These are phyloP conservation scores for Globisporangium alternatum DNA, from an alignment of 352 stramenopile genomes.

Conservation along the genomic window DNA sequence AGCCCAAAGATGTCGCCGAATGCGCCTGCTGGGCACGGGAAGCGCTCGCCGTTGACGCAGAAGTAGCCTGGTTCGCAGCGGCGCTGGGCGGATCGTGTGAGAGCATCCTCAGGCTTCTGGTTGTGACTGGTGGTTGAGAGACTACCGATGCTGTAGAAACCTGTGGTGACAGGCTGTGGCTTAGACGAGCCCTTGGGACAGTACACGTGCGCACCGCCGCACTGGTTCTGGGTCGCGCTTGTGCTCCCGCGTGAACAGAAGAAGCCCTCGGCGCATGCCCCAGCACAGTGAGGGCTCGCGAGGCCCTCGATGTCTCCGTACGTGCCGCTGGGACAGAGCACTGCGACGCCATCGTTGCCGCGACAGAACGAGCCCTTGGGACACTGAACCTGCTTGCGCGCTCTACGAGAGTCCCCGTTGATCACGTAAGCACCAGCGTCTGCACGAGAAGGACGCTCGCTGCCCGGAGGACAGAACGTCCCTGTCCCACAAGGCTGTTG, in stretches of 20 bases:
- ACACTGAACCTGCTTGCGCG: constrained; percentile 22
- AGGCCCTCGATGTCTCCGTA: constrained; percentile 55
- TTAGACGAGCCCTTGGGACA: constrained; percentile 57
- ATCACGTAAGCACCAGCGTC: constrained; percentile 33
- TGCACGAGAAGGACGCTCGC: constrained; percentile 18
- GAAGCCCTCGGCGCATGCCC: constrained; percentile 46
- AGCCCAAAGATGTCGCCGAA: constrained; percentile 42
- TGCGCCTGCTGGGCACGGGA: constrained; percentile 57
- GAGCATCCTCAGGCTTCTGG: constrained; percentile 29
- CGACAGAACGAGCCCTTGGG: constrained; percentile 49
- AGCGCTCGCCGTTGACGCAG: constrained; percentile 62
- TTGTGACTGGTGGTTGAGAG: constrained; percentile 11
- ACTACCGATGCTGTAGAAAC: constrained; percentile 47
- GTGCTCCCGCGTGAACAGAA: constrained; percentile 55
- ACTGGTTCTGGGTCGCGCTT: constrained; percentile 39
- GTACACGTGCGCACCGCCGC: constrained; percentile 45
- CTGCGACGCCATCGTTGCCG: constrained; percentile 24
- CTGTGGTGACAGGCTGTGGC: constrained; percentile 32
- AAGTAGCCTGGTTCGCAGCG: constrained; percentile 69
- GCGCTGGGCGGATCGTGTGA: constrained; percentile 38
- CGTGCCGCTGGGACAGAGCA: constrained; percentile 52
- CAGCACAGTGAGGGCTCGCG: constrained; percentile 38
- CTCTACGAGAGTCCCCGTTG: constrained; percentile 24
- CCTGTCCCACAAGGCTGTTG: constrained; percentile 30
- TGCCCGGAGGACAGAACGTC: constrained; percentile 42